Evolutionary conservation across 2,329 filamentous ascomycete species (phyloP), one percentile per base, ranked within the genome.

Genomic region (Venturiaceae sp.): DNA sequence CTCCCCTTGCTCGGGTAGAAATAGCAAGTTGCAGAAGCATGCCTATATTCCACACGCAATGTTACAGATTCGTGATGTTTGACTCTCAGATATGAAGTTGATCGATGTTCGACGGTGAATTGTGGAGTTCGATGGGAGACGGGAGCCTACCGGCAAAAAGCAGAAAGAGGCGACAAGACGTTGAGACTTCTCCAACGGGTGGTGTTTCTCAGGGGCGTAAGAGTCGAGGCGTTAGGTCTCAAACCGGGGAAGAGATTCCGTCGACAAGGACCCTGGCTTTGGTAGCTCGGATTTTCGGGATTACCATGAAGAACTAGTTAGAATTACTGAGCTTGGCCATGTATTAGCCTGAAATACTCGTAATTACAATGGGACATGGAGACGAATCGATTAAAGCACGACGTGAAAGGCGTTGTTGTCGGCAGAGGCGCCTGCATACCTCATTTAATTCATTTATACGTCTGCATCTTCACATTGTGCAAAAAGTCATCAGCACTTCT

Each of bases 121-220:
- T 46, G 41, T 46, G 41, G 41, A 46, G n/a, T 21, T 44, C 47
- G 23, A 52, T 36, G 28, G 50, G 21, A 36, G 47, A 52, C 32
- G 32, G 26, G 23, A 52, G 47, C 26, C 3, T 34, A 21, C 13
- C 23, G 47, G 47, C 23, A 52, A 52, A n/a, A 30, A 52, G 47
- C 47, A 52, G 26, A 32, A n/a, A 26, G 19, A 44, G 39, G 19
- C 32, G 26, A 11, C 32, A 21, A 52, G 47, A 52, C 47, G 47
- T 52, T 52, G 47, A 8, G 47, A 3, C n/a, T 39, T 30, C 26
- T 52, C 23, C 47, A 33, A 53, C 50, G 33, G 28, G 50, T 34
- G 28, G 50, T 33, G 50, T 55, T 44, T 26, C 53, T 55, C 53
- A 55, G 53, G 34, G 34, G 53, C 37, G 33, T n/a, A 39, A 11